Evolutionary conservation across 495 filamentous ascomycete species (phyloP).

Genomic region (Emericellopsis terricola): DNA sequence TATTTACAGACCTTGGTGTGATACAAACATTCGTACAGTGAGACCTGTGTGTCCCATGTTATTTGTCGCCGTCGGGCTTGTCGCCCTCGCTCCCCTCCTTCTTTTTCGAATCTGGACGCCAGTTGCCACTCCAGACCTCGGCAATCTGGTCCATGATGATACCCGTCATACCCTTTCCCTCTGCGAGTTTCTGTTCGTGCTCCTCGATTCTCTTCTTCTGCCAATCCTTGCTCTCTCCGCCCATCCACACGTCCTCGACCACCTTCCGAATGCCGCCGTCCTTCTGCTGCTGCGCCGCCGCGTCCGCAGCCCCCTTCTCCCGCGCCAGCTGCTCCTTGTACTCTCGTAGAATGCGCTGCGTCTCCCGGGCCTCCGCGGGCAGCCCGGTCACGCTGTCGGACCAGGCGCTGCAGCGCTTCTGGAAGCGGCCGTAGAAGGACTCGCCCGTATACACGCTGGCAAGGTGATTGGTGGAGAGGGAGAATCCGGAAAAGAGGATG

Average conservation of each 20-base stretch:
- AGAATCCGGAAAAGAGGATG: conserved; percentile 38
- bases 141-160: conserved; percentile 72
- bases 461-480: conserved; percentile 48
- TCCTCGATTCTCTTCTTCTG: conserved; percentile 36
- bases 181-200: conserved; percentile 54
- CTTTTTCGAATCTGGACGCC: conserved; percentile 7
- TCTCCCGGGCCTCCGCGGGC: conserved; percentile 38
- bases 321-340: conserved; percentile 18
- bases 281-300: conserved; percentile 8
- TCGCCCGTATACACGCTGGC: conserved; percentile 40
- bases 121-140: conserved; percentile 56
- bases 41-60: not conserved
- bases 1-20: no score
- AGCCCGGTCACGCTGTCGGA: conserved; percentile 13
- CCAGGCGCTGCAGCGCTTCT: conserved; percentile 10
- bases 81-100: conserved; percentile 11
- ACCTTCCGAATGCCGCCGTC: conserved; percentile 18
- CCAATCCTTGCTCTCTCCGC: conserved; percentile 10
- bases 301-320: conserved; percentile 8
- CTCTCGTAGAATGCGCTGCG: conserved; percentile 24
- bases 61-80: conserved; percentile 7
- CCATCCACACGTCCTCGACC: conserved; percentile 21
- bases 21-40: not conserved
- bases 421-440: conserved; percentile 27
- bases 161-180: conserved; percentile 64